Evolutionary conservation across 495 filamentous ascomycete genomes (phyloP).

Genomic region (Coniosporium apollinis): DNA sequence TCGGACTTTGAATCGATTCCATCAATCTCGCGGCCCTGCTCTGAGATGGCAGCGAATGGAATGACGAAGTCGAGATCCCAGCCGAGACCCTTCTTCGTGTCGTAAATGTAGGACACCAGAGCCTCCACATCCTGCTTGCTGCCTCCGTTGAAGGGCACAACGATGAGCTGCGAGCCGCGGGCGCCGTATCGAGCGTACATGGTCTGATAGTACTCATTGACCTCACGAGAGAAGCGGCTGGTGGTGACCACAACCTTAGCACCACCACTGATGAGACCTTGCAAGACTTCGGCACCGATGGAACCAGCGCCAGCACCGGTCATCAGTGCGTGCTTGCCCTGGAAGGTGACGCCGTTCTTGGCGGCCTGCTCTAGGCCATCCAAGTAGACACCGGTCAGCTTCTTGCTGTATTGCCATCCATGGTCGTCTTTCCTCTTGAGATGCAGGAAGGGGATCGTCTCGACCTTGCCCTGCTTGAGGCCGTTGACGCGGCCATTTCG

Average conservation of each 20-base stretch:
- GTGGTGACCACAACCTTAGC: conserved; percentile 94
- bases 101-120: conserved; percentile 88
- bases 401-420: conserved; percentile 99
- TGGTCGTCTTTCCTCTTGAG: conserved; percentile 86
- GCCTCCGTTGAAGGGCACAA: conserved; percentile 97
- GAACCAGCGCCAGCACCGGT: conserved; percentile 96
- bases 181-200: conserved; percentile 94
- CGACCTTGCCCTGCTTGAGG: conserved; percentile 67
- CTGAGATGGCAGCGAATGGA: conserved; percentile 92
- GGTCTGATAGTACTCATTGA: conserved; percentile 97
- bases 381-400: conserved; percentile 79
- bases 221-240: conserved; percentile 86
- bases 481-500: conserved; percentile 41
- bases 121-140: conserved; percentile 95
- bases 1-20: conserved; percentile 96
- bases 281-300: conserved; percentile 95
- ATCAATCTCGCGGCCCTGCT: conserved; percentile 96
- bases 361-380: conserved; percentile 83
- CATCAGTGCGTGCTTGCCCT: conserved; percentile 94
- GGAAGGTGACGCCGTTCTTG: conserved; percentile 71
- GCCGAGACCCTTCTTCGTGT: conserved; percentile 86
- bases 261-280: conserved; percentile 90
- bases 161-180: conserved; percentile 87
- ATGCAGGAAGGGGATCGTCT: conserved; percentile 96
- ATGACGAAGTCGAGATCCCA: conserved; percentile 97